Conservation (phyloP, 139 green algal genomes). For the Pseudopediastrum boryanum region DNA sequence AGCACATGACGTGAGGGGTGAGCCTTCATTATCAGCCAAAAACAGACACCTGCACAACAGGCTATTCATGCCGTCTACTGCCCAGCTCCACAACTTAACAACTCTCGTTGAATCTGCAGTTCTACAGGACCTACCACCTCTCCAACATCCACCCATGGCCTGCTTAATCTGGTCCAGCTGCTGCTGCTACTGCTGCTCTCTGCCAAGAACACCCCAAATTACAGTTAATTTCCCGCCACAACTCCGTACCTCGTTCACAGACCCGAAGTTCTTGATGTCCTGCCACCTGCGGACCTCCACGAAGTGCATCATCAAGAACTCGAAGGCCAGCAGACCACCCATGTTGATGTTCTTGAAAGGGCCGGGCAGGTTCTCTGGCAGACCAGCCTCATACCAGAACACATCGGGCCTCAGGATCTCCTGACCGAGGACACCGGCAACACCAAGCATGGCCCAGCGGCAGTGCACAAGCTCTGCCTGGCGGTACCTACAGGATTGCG, state of each 20-base stretch:
- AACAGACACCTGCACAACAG: too few species aligned
- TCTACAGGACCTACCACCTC: too few species aligned
- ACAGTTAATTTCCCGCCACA: too few species aligned
- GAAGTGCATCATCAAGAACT: slow-evolving; percentile 85
- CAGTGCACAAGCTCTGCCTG: slow-evolving; percentile 87
- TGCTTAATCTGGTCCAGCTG: too few species aligned
- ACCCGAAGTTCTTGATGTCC: slow-evolving; percentile 86
- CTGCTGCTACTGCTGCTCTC: not conserved
- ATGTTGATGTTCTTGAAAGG: slow-evolving; percentile 81
- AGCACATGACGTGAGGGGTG: too few species aligned
- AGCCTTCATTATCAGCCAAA: too few species aligned
- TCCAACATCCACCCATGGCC: too few species aligned
- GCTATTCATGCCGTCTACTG: too few species aligned
- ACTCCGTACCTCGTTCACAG: slow-evolving; percentile 56
- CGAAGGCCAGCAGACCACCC: slow-evolving; percentile 73
- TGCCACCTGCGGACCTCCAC: slow-evolving; percentile 84
- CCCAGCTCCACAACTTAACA: too few species aligned
- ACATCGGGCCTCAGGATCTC: slow-evolving; percentile 69
- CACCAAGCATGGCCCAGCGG: slow-evolving; percentile 79
- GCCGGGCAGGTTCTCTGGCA: slow-evolving; percentile 72
- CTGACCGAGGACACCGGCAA: slow-evolving; percentile 75
- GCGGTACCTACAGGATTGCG: slow-evolving; percentile 64
- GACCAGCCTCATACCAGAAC: slow-evolving; percentile 73
- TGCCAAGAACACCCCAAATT: slow-evolving; percentile 33
- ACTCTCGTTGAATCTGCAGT: too few species aligned